These are phyloP conservation scores for Pseudotsuga menziesii DNA, from an alignment of 75 land plant genomes.

Conservation along the genomic window DNA sequence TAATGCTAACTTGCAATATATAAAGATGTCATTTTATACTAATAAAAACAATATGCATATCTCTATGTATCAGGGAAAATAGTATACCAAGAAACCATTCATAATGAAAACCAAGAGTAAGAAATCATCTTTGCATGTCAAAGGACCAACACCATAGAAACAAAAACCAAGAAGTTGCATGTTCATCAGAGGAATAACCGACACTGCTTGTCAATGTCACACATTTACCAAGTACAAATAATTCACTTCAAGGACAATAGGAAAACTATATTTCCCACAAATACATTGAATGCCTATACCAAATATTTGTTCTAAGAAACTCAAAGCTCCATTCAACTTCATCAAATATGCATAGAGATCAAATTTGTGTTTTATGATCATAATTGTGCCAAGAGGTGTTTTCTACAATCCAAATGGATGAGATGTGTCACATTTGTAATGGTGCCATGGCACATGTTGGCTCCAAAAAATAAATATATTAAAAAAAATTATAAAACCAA, in stretches of 20 bases:
- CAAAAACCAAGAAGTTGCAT: not conserved
- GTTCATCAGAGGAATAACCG: not conserved
- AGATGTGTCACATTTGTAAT: too few species aligned
- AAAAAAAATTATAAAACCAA: too few species aligned
- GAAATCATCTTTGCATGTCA: not conserved
- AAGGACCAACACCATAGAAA: not conserved
- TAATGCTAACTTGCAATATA: conserved; percentile 64
- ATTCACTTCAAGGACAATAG: not conserved
- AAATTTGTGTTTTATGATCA: not conserved
- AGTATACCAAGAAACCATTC: not conserved
- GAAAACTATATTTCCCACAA: not conserved
- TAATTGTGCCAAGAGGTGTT: too few species aligned
- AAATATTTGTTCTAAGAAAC: not conserved
- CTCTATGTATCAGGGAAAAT: not conserved
- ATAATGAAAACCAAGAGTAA: too few species aligned
- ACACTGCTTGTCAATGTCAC: not conserved
- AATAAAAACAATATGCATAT: not conserved
- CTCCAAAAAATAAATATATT: too few species aligned
- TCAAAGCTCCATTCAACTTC: not conserved
- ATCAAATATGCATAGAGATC: not conserved
- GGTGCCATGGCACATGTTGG: too few species aligned
- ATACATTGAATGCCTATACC: not conserved
- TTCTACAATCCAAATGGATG: too few species aligned
- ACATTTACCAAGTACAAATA: not conserved
- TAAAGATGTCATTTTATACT: not conserved